Evolutionary conservation across 176 grass and related monocot genomes (phyloP), one percentile per base, ranked within the genome.

Genomic region (Oryza officinalis): DNA sequence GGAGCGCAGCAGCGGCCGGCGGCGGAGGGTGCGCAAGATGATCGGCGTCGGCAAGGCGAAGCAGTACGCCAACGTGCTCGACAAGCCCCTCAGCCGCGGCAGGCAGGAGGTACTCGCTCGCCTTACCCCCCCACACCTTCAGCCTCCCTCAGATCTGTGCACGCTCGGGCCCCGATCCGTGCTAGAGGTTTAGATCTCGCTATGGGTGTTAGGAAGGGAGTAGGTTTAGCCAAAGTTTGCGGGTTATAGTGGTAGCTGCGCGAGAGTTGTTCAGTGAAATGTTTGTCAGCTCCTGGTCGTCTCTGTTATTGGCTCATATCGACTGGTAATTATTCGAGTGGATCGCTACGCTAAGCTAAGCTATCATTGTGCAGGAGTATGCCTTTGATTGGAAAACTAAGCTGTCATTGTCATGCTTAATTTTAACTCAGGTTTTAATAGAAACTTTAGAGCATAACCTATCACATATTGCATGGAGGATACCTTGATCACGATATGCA

Each of bases 21-120:
- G 20, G 22, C 54, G 38, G 30, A 70, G 44, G 27, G 54, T 41
- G 75, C 68, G 30, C 82, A 88, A 81, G 75, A 98, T 98, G 96
- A 98, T 98, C 67, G 91, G 93, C 18, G 96, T 94, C 4, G 96
- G 96, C 27, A 98, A 98, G 86, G 81, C 88, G 65, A 98, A 98
- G 91, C 93, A 98, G 85, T 98, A 98, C 25, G 87, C 90, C 10
- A 96, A 92, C 57, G 93, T 98, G 22, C 93, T 98, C 6, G 93
- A 98, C 65, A 98, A 96, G 86, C 91, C 93, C 77, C 93, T 98
- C 66, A 92, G 93, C 83, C 89, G 91, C 10, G 96, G 93, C 68
- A 87, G 74, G 71, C 93, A 98, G 81, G 96, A 98, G 91, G 96
- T 90, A 77, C 4, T n/a, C 30, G 74, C 3, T n/a, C 30, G 1